Conservation (phyloP, 2,329 filamentous ascomycete species). For the Graphiopsis chlorocephala region DNA sequence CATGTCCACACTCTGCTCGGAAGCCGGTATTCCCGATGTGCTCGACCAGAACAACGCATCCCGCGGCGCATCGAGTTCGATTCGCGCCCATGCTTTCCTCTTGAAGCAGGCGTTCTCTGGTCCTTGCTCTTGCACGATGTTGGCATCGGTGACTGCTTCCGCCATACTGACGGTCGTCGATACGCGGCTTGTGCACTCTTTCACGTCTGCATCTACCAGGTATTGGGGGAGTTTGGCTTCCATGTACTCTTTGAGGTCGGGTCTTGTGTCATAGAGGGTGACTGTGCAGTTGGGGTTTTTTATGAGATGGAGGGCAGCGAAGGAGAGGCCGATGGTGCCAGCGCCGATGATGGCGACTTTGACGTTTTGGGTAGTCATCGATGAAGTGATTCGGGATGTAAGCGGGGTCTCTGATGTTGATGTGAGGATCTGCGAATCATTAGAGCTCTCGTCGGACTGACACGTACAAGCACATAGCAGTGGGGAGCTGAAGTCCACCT, state of each 20-base stretch:
- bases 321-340: slow-evolving; percentile 56
- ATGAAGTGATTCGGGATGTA: neutral
- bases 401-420: neutral
- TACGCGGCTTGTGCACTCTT: slow-evolving; percentile 34
- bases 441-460: neutral
- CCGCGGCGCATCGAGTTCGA: slow-evolving; percentile 46
- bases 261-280: slow-evolving; percentile 51
- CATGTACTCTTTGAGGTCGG: slow-evolving; percentile 48
- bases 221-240: slow-evolving; percentile 43
- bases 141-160: slow-evolving; percentile 45
- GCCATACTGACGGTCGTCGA: slow-evolving; percentile 37
- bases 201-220: slow-evolving; percentile 33
- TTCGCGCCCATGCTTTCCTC: slow-evolving; percentile 48
- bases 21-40: slow-evolving; percentile 58
- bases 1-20: slow-evolving; percentile 46
- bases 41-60: slow-evolving; percentile 56
- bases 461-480: neutral
- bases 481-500: neutral
- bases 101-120: slow-evolving; percentile 56
- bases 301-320: slow-evolving; percentile 53
- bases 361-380: neutral
- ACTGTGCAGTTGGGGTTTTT: slow-evolving; percentile 42
- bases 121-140: slow-evolving; percentile 59
- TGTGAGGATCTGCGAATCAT: neutral
- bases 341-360: slow-evolving; percentile 43